These are phyloP conservation scores for Chalciporus piperatus DNA, from an alignment of 768 basidiomycete species.

Conservation along the genomic window DNA sequence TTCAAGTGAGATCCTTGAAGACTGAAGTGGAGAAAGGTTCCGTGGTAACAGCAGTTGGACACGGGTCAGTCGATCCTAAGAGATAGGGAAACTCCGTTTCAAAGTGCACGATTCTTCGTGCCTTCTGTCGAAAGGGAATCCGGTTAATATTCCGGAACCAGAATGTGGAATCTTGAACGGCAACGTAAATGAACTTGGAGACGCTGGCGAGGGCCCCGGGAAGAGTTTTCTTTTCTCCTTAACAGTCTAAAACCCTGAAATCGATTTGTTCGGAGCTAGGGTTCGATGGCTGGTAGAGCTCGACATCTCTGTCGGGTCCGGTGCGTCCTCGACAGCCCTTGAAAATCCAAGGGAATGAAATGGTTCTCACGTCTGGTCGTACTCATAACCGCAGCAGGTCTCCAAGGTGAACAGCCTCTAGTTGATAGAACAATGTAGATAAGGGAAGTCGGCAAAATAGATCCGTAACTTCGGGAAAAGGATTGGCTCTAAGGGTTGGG, in stretches of 20 bases:
- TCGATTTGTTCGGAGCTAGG: too few species aligned
- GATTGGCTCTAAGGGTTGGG: slow-evolving; percentile 80
- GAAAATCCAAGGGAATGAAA: too few species aligned
- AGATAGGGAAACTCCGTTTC: slow-evolving; percentile 73
- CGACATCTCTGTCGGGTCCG: too few species aligned
- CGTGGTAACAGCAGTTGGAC: slow-evolving; percentile 85
- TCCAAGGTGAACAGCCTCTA: slow-evolving; percentile 82
- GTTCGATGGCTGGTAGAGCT: too few species aligned
- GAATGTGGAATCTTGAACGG: slow-evolving; percentile 66
- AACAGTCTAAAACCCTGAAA: too few species aligned
- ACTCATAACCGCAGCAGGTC: too few species aligned
- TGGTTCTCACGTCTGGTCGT: too few species aligned
- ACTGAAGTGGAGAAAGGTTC: slow-evolving; percentile 89
- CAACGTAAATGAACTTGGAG: slow-evolving; percentile 66
- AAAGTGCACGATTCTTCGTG: slow-evolving; percentile 61
- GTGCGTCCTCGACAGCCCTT: too few species aligned
- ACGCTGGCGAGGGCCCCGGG: slow-evolving; percentile 66
- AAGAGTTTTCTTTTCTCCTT: slow-evolving; percentile 81
- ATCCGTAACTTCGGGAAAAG: slow-evolving; percentile 80
- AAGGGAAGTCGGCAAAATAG: slow-evolving; percentile 81
- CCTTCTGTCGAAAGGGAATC: slow-evolving; percentile 75
- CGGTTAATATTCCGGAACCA: slow-evolving; percentile 77
- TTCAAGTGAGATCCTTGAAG: slow-evolving; percentile 84
- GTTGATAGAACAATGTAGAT: slow-evolving; percentile 79
- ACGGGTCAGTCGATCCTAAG: slow-evolving; percentile 85